Evolutionary conservation across 257 asterid genomes (phyloP).

Genomic region (Pogostemon cablin): DNA sequence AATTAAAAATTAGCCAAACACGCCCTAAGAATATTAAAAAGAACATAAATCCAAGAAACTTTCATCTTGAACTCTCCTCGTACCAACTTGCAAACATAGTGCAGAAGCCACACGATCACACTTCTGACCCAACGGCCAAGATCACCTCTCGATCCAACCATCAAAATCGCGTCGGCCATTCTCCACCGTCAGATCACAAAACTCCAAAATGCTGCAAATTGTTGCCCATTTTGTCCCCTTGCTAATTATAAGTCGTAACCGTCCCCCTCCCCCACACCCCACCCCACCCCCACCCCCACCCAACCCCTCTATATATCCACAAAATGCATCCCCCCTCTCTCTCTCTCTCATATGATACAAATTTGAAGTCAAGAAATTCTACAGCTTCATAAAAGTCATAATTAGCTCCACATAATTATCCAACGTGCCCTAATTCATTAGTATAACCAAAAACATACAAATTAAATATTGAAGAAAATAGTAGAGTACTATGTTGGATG

Average conservation of each 20-base stretch:
- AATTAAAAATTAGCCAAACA: not conserved
- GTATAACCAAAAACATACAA: too few relatives aligned
- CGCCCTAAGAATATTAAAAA: not conserved
- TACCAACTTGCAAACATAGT: constrained; percentile 35
- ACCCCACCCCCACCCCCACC: not conserved
- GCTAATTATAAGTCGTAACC: constrained; percentile 34
- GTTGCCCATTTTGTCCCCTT: constrained; percentile 23
- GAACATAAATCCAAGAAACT: not conserved
- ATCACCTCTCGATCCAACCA: constrained; percentile 33
- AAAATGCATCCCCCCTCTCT: constrained; percentile 21
- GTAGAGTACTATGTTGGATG: too few relatives aligned
- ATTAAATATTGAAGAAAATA: too few relatives aligned
- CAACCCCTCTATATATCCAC: constrained; percentile 30
- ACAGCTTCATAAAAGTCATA: too few relatives aligned
- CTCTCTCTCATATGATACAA: not conserved
- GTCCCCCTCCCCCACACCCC: not conserved
- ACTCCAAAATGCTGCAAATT: constrained; percentile 12
- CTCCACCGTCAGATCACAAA: constrained; percentile 43
- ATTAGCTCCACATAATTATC: too few relatives aligned
- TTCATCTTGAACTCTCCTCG: not conserved
- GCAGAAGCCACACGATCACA: constrained; percentile 21
- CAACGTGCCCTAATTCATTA: too few relatives aligned
- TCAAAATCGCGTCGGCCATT: not conserved
- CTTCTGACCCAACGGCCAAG: constrained; percentile 21
- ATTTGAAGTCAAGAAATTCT: too few relatives aligned